Evolutionary conservation across 495 filamentous ascomycete species (phyloP).

Genomic region (Penicillium paxilli): DNA sequence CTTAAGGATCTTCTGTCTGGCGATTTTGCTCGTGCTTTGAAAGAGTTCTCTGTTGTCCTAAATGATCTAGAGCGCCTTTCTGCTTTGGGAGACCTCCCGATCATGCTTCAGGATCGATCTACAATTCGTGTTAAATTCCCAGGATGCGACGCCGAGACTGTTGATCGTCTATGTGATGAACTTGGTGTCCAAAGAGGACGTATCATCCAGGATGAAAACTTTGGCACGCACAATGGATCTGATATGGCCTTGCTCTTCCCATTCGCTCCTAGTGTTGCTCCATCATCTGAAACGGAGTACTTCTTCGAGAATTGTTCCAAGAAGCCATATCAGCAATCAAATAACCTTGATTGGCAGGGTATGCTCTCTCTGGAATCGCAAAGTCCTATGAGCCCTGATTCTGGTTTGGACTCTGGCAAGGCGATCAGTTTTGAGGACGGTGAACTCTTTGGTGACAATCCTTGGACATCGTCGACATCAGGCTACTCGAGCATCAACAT

Average conservation of each 20-base stretch:
- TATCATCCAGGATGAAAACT: slow-evolving; percentile 76
- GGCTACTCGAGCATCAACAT: slow-evolving; percentile 55
- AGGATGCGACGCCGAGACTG: slow-evolving; percentile 81
- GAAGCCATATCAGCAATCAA: slow-evolving; percentile 22
- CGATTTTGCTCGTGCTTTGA: slow-evolving; percentile 85
- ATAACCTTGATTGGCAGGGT: slow-evolving; percentile 52
- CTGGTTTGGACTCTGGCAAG: slow-evolving; percentile 21
- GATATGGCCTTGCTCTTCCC: slow-evolving; percentile 81
- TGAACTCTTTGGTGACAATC: slow-evolving; percentile 46
- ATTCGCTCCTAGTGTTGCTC: slow-evolving; percentile 65
- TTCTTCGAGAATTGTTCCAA: slow-evolving; percentile 30
- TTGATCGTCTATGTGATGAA: slow-evolving; percentile 83
- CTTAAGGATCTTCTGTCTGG: slow-evolving; percentile 81
- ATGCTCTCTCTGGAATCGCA: slow-evolving; percentile 53
- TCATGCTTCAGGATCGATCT: slow-evolving; percentile 62
- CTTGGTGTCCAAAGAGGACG: slow-evolving; percentile 77
- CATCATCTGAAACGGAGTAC: slow-evolving; percentile 34
- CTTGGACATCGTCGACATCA: slow-evolving; percentile 50
- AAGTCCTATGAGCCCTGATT: slow-evolving; percentile 24
- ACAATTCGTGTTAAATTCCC: slow-evolving; percentile 82
- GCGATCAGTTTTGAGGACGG: slow-evolving; percentile 48
- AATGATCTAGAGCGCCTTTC: slow-evolving; percentile 79
- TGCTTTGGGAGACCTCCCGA: slow-evolving; percentile 77
- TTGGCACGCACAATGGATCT: slow-evolving; percentile 59
- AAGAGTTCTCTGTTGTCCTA: slow-evolving; percentile 76